These are phyloP conservation scores for Phytopythium chamaehyphon DNA, from an alignment of 352 stramenopile species.

Conservation along the genomic window DNA sequence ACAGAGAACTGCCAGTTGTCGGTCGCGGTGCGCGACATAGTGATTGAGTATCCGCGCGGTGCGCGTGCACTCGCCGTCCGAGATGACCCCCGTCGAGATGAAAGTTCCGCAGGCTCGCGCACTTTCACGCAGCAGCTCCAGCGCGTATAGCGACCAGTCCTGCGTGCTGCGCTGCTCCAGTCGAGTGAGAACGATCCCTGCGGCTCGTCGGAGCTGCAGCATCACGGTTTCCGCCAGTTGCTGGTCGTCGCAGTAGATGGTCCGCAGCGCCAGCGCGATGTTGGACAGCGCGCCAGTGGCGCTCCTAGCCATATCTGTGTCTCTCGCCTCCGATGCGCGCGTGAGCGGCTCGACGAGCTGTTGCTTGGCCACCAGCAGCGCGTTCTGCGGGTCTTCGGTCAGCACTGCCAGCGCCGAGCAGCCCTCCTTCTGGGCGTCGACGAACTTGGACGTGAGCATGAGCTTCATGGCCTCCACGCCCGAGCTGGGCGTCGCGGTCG, in stretches of 20 bases:
- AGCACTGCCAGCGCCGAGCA: constrained; percentile 67
- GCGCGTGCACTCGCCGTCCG: constrained; percentile 18
- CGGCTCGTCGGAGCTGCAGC: constrained; percentile 37
- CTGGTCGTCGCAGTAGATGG: neutral
- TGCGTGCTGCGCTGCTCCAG: constrained; percentile 42
- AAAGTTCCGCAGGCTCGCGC: constrained; percentile 55
- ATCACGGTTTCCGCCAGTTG: neutral
- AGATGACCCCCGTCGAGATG: constrained; percentile 11
- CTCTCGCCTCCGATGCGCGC: constrained; percentile 32
- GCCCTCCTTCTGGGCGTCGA: constrained; percentile 71
- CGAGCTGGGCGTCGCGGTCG: constrained; percentile 46
- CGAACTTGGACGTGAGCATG: constrained; percentile 72
- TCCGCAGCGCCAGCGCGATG: constrained; percentile 47
- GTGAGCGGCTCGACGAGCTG: constrained; percentile 56
- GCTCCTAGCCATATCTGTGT: constrained; percentile 67
- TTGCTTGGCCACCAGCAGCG: constrained; percentile 47
- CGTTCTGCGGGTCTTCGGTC: constrained; percentile 60
- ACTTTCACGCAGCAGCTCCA: constrained; percentile 74
- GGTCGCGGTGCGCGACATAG: constrained; percentile 56
- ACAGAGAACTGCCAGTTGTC: constrained; percentile 55
- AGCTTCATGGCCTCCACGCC: constrained; percentile 83
- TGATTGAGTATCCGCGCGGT: constrained; percentile 31
- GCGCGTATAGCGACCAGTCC: constrained; percentile 44
- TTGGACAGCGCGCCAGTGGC: constrained; percentile 64
- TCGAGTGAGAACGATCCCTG: constrained; percentile 33